Percentiles rank a stretch among this genome's conserved stretches.
Evolutionary conservation across 1,139 yeast genomes (phyloP).

Genomic region (Yamadazyma pseudoaaseri): DNA sequence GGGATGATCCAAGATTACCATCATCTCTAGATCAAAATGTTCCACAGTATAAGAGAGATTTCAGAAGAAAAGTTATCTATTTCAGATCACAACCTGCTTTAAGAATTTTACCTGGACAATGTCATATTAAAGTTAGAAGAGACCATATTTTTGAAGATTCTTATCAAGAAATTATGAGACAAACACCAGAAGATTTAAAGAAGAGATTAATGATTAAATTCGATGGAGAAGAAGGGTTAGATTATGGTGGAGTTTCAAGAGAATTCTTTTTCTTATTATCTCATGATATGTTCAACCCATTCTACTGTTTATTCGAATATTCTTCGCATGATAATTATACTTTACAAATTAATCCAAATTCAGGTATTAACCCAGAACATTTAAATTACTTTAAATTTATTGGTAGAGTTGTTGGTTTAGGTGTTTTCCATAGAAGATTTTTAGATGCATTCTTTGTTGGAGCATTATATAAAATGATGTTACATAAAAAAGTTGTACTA

Average conservation of each 20-base stretch:
- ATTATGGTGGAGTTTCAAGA: constrained; percentile 98
- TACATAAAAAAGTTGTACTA: constrained; percentile 87
- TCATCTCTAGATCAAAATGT: constrained; percentile 96
- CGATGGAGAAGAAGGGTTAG: constrained; percentile 99
- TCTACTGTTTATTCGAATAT: constrained; percentile 93
- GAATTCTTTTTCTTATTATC: constrained; percentile 94
- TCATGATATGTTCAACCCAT: constrained; percentile 98
- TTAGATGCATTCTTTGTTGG: constrained; percentile 98
- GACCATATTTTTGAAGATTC: constrained; percentile 96
- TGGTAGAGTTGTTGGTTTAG: constrained; percentile 97
- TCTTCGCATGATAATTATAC: constrained; percentile 98
- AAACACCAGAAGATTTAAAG: constrained; percentile 96
- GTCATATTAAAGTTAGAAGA: constrained; percentile 97
- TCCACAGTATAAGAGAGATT: constrained; percentile 98
- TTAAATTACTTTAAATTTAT: constrained; percentile 95
- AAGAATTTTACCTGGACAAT: constrained; percentile 96
- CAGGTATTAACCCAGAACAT: constrained; percentile 98
- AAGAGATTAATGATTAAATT: constrained; percentile 97
- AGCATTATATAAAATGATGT: constrained; percentile 96
- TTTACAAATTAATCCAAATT: constrained; percentile 93
- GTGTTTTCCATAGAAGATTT: constrained; percentile 97
- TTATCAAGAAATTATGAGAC: constrained; percentile 97
- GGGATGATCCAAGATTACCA: constrained; percentile 99
- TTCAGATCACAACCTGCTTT: constrained; percentile 98
- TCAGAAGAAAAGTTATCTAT: constrained; percentile 93